phyloP scores from a whole-genome alignment of 2,329 filamentous ascomycete genomes.

The Fusarium duplospermum region DNA sequence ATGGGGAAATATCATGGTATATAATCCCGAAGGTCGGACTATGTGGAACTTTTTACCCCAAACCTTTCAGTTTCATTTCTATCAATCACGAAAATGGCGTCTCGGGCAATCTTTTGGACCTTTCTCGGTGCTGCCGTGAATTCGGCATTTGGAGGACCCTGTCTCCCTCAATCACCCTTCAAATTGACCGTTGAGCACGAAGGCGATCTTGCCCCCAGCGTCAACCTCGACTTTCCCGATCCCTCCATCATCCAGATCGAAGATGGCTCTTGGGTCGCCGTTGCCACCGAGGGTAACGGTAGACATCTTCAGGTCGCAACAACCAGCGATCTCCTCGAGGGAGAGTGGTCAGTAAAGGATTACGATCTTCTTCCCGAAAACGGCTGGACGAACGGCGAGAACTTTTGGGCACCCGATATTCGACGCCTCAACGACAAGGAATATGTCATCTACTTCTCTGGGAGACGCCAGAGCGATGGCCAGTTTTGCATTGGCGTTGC shows the following conservation, averaged over 20 bases:
- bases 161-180: background rate
- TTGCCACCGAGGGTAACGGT: conserved; percentile 8
- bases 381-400: conserved; percentile 17
- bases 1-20: background rate
- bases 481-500: conserved; percentile 17
- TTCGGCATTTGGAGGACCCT: background rate
- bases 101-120: background rate
- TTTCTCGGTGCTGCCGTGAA: background rate
- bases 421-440: conserved; percentile 2
- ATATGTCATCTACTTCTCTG: conserved; percentile 10
- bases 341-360: conserved; percentile 1
- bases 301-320: conserved; percentile 14
- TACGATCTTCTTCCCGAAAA: conserved; percentile 14
- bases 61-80: background rate
- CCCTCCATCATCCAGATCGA: conserved; percentile 9
- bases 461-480: background rate
- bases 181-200: conserved; percentile 12
- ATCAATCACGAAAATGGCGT: background rate
- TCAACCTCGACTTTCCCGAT: conserved; percentile 21
- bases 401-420: conserved; percentile 16
- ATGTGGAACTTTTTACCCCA: background rate
- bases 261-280: conserved; percentile 20
- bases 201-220: background rate
- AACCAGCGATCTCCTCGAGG: background rate
- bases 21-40: background rate